These are phyloP conservation scores for Thalassiosira mediterranea DNA, from an alignment of 352 stramenopile species.

Conservation along the genomic window DNA sequence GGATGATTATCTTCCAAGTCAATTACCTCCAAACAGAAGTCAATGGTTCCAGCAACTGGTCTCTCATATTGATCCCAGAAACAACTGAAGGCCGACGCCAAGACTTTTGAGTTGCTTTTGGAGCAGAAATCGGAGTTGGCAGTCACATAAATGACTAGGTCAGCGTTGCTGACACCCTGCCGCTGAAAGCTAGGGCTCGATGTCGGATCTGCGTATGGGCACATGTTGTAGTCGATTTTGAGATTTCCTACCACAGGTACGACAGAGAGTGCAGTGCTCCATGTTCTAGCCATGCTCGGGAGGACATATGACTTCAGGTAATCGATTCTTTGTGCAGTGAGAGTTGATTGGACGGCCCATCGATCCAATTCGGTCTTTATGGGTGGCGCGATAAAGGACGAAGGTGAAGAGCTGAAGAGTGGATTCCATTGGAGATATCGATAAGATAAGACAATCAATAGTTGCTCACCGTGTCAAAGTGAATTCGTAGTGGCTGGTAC, in stretches of 20 bases:
- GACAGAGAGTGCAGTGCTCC: slow-evolving; percentile 56
- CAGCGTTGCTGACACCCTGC: slow-evolving; percentile 21
- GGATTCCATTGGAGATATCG: no score
- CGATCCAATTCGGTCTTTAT: slow-evolving; percentile 41
- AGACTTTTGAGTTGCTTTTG: slow-evolving; percentile 14
- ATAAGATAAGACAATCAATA: background rate
- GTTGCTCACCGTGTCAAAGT: slow-evolving; percentile 56
- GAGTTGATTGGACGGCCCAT: slow-evolving; percentile 34
- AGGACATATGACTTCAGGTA: slow-evolving; percentile 55
- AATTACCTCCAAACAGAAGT: slow-evolving; percentile 46
- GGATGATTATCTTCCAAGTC: slow-evolving; percentile 18
- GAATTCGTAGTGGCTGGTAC: slow-evolving; percentile 60
- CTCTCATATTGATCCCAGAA: slow-evolving; percentile 47
- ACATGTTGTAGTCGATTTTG: slow-evolving; percentile 29
- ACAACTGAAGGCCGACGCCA: slow-evolving; percentile 39
- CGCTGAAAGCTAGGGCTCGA: slow-evolving; percentile 39
- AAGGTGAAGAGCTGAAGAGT: background rate
- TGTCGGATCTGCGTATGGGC: slow-evolving; percentile 32
- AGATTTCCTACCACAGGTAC: slow-evolving; percentile 64
- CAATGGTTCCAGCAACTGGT: slow-evolving; percentile 35
- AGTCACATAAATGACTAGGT: slow-evolving; percentile 43
- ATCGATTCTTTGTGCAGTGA: slow-evolving; percentile 54
- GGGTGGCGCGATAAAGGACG: background rate
- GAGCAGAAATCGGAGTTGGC: slow-evolving; percentile 30
- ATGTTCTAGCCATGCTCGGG: slow-evolving; percentile 62